Conservation (phyloP, 148 eudicot genomes). For the Fagopyrum tataricum region DNA sequence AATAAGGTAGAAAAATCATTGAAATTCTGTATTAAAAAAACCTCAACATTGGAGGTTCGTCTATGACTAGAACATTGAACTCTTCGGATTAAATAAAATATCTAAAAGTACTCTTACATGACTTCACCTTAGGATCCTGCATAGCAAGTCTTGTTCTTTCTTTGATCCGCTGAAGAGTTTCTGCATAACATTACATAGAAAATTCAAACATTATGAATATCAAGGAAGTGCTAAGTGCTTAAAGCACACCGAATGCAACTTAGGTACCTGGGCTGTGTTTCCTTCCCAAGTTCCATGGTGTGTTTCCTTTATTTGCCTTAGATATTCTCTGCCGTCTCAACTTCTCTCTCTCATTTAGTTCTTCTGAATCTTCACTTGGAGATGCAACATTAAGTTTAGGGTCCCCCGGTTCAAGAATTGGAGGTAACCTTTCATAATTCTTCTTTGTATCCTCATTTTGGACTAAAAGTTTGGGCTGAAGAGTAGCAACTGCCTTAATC, state of each 20-base stretch:
- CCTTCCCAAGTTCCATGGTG: slow-evolving; percentile 92
- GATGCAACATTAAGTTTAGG: slow-evolving; percentile 18
- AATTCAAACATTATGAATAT: neutral
- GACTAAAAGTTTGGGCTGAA: slow-evolving; percentile 37
- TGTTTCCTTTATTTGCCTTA: slow-evolving; percentile 86
- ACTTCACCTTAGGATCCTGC: slow-evolving; percentile 97
- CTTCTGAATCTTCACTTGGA: slow-evolving; percentile 38
- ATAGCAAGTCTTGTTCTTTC: slow-evolving; percentile 91
- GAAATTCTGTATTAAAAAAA: neutral
- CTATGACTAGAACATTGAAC: neutral
- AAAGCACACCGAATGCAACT: neutral
- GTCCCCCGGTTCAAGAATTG: slow-evolving; percentile 21
- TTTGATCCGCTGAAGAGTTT: slow-evolving; percentile 57
- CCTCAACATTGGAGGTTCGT: neutral
- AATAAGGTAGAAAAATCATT: neutral
- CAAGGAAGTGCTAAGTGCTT: neutral
- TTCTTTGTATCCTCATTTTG: slow-evolving; percentile 23
- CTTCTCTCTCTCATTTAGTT: slow-evolving; percentile 59
- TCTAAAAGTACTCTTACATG: slow-evolving; percentile 52
- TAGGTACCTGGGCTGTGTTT: slow-evolving; percentile 81
- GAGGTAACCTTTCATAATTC: slow-evolving; percentile 16
- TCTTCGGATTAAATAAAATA: neutral
- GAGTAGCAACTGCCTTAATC: slow-evolving; percentile 65
- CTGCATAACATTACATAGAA: slow-evolving; percentile 38
- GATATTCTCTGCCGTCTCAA: slow-evolving; percentile 84